phyloP scores from a whole-genome alignment of 208 protist species.

The Borovskyia barvae region DNA sequence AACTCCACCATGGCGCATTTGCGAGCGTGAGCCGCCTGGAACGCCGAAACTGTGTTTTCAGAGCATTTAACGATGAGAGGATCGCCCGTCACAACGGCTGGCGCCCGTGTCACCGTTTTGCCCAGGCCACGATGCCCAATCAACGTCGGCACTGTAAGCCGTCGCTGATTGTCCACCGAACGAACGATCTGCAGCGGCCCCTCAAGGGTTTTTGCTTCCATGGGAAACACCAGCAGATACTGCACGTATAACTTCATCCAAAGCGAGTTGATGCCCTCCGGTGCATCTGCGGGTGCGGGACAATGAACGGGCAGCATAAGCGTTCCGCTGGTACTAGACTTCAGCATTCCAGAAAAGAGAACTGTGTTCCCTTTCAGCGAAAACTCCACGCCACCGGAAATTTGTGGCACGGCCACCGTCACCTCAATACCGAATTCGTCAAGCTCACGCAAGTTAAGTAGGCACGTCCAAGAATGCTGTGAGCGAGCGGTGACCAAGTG shows the following conservation, averaged over 20 bases:
- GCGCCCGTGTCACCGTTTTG: constrained; percentile 69
- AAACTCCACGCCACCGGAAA: constrained; percentile 12
- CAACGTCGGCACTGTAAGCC: constrained; percentile 56
- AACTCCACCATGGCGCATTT: constrained; percentile 80
- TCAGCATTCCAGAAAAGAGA: constrained; percentile 40
- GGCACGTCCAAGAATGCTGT: constrained; percentile 39
- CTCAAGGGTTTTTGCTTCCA: constrained; percentile 27
- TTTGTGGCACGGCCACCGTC: constrained; percentile 33
- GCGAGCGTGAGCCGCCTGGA: constrained; percentile 70
- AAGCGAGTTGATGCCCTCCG: constrained; percentile 14
- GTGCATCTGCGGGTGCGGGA: constrained; percentile 9
- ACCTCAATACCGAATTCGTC: constrained; percentile 38
- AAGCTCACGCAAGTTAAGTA: constrained; percentile 34
- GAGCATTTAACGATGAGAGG: constrained; percentile 49
- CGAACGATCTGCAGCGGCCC: constrained; percentile 59
- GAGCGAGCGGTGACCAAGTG: constrained; percentile 27
- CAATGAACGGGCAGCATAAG: constrained; percentile 31
- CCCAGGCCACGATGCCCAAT: constrained; percentile 80
- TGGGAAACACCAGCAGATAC: constrained; percentile 48
- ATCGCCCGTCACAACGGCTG: constrained; percentile 1
- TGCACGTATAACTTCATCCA: constrained; percentile 67
- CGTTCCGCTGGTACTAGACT: constrained; percentile 34
- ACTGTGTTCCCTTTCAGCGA: constrained; percentile 25
- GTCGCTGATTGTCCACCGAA: constrained; percentile 46
- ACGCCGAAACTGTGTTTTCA: constrained; percentile 73